Evolutionary conservation across 2,329 filamentous ascomycete genomes (phyloP).

Genomic region (Sphaerulina musiva): DNA sequence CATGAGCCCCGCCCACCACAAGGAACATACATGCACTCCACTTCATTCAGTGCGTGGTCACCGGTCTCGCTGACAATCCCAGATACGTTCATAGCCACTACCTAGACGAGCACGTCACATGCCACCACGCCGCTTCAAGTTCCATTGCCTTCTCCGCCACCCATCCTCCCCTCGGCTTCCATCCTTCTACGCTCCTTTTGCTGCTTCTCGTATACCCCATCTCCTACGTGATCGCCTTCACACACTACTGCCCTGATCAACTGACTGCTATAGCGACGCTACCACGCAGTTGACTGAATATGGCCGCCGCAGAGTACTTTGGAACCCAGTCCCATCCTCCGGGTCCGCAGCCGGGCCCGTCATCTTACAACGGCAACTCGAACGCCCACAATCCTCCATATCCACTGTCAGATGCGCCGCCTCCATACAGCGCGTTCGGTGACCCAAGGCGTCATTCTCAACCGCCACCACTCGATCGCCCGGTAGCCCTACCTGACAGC

Average conservation of each 20-base stretch:
- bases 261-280: background rate
- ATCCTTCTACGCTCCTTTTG: background rate
- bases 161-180: background rate
- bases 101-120: background rate
- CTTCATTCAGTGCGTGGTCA: background rate
- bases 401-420: constrained; percentile 28
- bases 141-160: background rate
- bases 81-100: background rate
- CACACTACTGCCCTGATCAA: background rate
- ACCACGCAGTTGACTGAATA: constrained; percentile 5
- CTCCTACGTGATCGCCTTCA: background rate
- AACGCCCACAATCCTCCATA: constrained; percentile 23
- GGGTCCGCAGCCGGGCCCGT: constrained; percentile 11
- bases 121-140: background rate
- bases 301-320: constrained; percentile 30
- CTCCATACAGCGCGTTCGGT: constrained; percentile 24
- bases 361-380: constrained; percentile 4
- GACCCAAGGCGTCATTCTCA: constrained; percentile 26
- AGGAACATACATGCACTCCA: background rate
- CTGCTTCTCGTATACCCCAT: background rate
- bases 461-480: constrained; percentile 28
- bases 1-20: background rate
- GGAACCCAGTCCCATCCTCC: constrained; percentile 10
- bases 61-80: background rate
- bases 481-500: background rate